Base-by-base conservation (phyloP, 1,139 yeast species). In the Blastobotrys apis region DNA sequence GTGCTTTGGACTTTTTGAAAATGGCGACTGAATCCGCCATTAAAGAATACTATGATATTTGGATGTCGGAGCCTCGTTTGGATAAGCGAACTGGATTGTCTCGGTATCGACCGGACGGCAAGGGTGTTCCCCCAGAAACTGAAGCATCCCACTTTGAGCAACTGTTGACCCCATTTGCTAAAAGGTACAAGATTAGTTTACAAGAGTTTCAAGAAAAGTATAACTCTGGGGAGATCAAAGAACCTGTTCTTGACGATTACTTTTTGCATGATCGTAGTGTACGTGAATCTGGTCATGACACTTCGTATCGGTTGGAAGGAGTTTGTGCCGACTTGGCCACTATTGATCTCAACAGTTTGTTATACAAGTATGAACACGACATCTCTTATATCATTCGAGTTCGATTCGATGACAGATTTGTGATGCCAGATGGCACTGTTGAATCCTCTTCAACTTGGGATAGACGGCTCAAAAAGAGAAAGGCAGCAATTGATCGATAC, bases 281-380 rank as follows among this genome's bases (percentile, higher is more conserved):
- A 13, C 77, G 98, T 59, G 98, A 92, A 66, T 83, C 94, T 37
- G 98, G 98, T 1, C 98, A 92, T 63, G 98, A 92, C 63, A 94
- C 97, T 0, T 75, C 92, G 2, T 88, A 90, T 62, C 74, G 98
- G 57, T 70, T 92, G 44, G 97, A 90, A 66, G 95, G 95, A 29
- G 76, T 78, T 41, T 87, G 95, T 65, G 97, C 96, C 0, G 72
- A 84, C 60, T 69, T 92, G 53, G 97, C 95, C 2, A 92, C 97
- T 0, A 83, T 92, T 44, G 98, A 92, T 63, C 72, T 92, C 58
- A 90, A 90, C 65, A 75, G 94, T 3, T 69, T 94, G 55, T 70
- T 92, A 29, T 90, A 86, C 74, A 92, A 88, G 66, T 94, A 92
- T 65, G 98, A 94, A 62, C 67, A 69, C 2, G 98, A 92, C 63